Evolutionary conservation across 2,329 filamentous ascomycete genomes (phyloP).

Genomic region (Clarireedia hainanense): DNA sequence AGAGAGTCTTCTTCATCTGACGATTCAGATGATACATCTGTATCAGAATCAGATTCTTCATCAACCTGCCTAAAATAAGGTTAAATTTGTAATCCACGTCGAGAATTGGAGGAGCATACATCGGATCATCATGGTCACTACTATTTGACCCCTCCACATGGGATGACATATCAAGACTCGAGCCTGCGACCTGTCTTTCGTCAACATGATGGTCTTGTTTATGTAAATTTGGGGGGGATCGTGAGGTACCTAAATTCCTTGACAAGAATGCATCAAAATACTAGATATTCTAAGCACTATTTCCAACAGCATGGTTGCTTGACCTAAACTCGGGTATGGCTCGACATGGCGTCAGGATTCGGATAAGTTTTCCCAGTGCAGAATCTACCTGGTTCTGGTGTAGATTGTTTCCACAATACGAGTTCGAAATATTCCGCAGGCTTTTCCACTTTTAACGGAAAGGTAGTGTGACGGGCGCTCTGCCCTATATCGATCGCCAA

Average conservation of each 20-base stretch:
- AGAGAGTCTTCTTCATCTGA: neutral
- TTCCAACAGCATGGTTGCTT: neutral
- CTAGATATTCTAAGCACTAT: neutral
- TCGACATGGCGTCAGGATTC: neutral
- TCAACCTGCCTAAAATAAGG: constrained; percentile 1
- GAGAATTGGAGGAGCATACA: neutral
- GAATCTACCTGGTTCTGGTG: neutral
- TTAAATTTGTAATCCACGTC: neutral
- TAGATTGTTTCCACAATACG: neutral
- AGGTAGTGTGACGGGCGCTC: neutral
- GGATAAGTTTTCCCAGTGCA: neutral
- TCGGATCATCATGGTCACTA: neutral
- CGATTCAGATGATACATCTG: neutral
- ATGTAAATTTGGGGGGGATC: neutral
- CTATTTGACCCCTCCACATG: neutral
- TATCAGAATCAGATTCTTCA: constrained; percentile 2
- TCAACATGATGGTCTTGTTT: constrained; percentile 2
- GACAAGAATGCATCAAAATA: neutral
- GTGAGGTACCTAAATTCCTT: constrained; percentile 1
- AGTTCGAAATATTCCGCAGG: neutral
- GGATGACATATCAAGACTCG: neutral
- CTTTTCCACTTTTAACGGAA: neutral
- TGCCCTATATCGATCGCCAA: neutral
- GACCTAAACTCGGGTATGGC: neutral
- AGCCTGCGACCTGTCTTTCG: constrained; percentile 3